A percentile compares a stretch with the other conserved stretches of the same genome.
Evolutionary conservation across 495 filamentous ascomycete species (phyloP).

Genomic region (Talaromyces wortmannii): DNA sequence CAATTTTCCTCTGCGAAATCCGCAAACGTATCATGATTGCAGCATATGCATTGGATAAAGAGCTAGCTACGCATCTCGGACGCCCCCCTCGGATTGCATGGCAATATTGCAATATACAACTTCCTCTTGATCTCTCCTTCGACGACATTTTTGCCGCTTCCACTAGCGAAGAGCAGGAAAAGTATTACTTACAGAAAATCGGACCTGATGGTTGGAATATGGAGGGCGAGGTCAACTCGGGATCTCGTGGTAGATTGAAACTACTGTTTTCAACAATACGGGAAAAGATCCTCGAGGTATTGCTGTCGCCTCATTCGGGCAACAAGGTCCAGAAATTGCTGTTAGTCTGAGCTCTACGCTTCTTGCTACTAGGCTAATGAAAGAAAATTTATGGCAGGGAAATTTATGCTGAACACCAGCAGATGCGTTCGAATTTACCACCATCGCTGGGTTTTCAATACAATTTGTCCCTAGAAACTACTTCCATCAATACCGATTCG

Average conservation of each 20-base stretch:
- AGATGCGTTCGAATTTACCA: constrained; percentile 2
- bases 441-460: constrained; percentile 9
- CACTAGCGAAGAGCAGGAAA: constrained; percentile 13
- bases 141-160: constrained; percentile 29
- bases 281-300: constrained; percentile 44
- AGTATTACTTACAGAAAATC: constrained; percentile 15
- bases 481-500: constrained; percentile 5
- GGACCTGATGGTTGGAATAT: constrained; percentile 41
- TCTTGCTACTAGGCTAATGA: background rate
- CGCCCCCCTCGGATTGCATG: constrained; percentile 37
- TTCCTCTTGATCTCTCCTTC: constrained; percentile 41
- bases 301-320: constrained; percentile 21
- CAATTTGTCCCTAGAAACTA: constrained; percentile 10
- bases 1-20: constrained; percentile 32
- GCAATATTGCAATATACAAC: constrained; percentile 37
- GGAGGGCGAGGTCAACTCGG: constrained; percentile 18
- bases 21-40: constrained; percentile 34
- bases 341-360: background rate
- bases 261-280: constrained; percentile 28
- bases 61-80: constrained; percentile 32
- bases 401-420: constrained; percentile 3
- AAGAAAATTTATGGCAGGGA: background rate
- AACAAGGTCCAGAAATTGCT: background rate
- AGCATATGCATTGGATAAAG: constrained; percentile 34
- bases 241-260: constrained; percentile 32